A percentile compares a stretch with the other conserved stretches of the same genome.
These are phyloP conservation scores for Neonectria magnoliae DNA, from an alignment of 2,329 filamentous ascomycete species.

Conservation along the genomic window DNA sequence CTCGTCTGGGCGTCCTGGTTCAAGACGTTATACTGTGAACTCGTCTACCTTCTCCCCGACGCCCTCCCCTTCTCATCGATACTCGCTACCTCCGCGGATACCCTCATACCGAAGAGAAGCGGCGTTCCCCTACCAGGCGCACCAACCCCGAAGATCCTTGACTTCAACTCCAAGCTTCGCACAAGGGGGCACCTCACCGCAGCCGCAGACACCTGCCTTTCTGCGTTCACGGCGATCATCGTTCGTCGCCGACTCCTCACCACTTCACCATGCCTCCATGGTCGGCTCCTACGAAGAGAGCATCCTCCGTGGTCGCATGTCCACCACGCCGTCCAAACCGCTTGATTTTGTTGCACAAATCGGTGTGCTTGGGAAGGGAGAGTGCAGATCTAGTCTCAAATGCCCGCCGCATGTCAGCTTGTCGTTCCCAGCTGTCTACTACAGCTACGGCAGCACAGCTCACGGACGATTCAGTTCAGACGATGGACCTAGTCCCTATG, in stretches of 20 bases:
- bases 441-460: slow-evolving; percentile 82
- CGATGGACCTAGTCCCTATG: slow-evolving; percentile 94
- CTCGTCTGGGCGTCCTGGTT: slow-evolving; percentile 48
- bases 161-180: slow-evolving; percentile 63
- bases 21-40: slow-evolving; percentile 77
- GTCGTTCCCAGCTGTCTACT: slow-evolving; percentile 94
- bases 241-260: slow-evolving; percentile 76
- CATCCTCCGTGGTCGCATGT: slow-evolving; percentile 94
- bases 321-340: slow-evolving; percentile 91
- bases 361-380: slow-evolving; percentile 87
- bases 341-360: slow-evolving; percentile 95
- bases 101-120: slow-evolving; percentile 65
- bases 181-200: slow-evolving; percentile 56
- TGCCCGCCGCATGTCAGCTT: slow-evolving; percentile 92
- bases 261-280: slow-evolving; percentile 91
- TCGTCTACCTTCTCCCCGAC: slow-evolving; percentile 64
- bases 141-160: slow-evolving; percentile 80
- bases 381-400: slow-evolving; percentile 84
- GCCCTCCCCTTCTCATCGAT: slow-evolving; percentile 51
- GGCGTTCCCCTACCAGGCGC: slow-evolving; percentile 76
- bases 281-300: slow-evolving; percentile 98
- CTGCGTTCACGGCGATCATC: slow-evolving; percentile 73
- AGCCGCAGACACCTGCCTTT: slow-evolving; percentile 62
- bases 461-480: slow-evolving; percentile 72
- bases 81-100: slow-evolving; percentile 38